phyloP scores from a whole-genome alignment of 208 protist genomes.

The Leptomonas pyrrhocoris region DNA sequence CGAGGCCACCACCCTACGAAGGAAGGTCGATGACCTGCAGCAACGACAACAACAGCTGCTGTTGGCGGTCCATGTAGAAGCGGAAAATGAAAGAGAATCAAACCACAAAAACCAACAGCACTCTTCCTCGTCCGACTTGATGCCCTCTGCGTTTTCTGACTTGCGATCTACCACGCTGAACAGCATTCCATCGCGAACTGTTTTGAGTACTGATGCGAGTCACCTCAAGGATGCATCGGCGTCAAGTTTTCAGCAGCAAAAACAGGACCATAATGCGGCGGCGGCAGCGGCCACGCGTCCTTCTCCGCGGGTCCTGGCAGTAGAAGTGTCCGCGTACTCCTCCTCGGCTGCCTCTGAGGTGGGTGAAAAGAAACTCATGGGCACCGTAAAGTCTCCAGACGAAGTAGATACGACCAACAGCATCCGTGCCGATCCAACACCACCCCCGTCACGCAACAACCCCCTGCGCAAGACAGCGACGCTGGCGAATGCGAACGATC shows the following conservation, averaged over 20 bases:
- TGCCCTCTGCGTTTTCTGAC: slow-evolving; percentile 9
- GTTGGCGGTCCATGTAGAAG: neutral
- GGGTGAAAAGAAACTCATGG: neutral
- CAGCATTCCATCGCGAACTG: slow-evolving; percentile 4
- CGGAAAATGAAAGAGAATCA: neutral
- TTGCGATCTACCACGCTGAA: neutral
- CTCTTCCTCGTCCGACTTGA: neutral
- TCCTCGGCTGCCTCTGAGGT: slow-evolving; percentile 17
- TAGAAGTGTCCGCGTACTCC: slow-evolving; percentile 29
- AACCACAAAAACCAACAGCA: neutral
- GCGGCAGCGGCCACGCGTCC: neutral
- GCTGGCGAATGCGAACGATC: neutral
- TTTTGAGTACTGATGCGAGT: neutral
- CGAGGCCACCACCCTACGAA: slow-evolving; percentile 21
- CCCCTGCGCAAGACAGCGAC: neutral
- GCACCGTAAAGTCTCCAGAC: neutral
- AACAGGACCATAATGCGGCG: neutral
- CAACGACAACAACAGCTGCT: too few species aligned
- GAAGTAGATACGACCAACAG: neutral
- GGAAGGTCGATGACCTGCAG: slow-evolving; percentile 22
- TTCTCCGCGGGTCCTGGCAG: slow-evolving; percentile 14
- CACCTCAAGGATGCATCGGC: neutral
- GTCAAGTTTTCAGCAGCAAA: neutral
- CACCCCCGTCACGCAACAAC: neutral
- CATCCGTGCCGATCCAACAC: neutral